Evolutionary conservation across 495 filamentous ascomycete genomes (phyloP).

Genomic region (Penicillium odoratum): DNA sequence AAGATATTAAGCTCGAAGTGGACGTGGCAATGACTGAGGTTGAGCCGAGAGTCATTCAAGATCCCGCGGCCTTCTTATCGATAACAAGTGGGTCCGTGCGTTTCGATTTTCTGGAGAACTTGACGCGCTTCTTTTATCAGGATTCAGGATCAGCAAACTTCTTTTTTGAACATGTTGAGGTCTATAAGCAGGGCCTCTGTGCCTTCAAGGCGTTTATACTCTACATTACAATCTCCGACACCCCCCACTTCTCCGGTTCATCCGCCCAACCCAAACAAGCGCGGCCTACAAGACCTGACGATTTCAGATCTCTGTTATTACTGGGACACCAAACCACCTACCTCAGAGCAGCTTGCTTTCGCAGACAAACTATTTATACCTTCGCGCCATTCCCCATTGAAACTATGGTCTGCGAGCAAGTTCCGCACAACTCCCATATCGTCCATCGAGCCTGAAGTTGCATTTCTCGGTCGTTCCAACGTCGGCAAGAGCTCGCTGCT

Average conservation of each 20-base stretch:
- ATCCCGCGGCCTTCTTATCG: conserved; percentile 16
- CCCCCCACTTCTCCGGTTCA: conserved; percentile 7
- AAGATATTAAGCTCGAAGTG: background rate
- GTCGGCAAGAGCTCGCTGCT: conserved; percentile 89
- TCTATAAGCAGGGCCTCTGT: conserved; percentile 8
- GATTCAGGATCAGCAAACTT: background rate
- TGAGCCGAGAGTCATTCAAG: background rate
- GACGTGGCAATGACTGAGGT: background rate
- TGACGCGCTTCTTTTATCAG: conserved; percentile 2
- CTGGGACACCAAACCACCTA: conserved; percentile 60
- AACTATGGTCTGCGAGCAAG: conserved; percentile 68
- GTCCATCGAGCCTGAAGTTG: conserved; percentile 55
- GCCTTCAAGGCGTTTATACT: conserved; percentile 10
- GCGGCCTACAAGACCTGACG: conserved; percentile 35
- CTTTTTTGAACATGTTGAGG: conserved; percentile 5
- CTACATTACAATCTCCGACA: conserved; percentile 2
- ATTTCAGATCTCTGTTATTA: conserved; percentile 49
- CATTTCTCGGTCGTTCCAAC: conserved; percentile 81
- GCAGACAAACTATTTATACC: conserved; percentile 62
- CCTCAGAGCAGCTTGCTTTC: conserved; percentile 49
- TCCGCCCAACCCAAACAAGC: conserved; percentile 26
- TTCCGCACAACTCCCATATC: conserved; percentile 63
- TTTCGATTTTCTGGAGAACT: conserved; percentile 20
- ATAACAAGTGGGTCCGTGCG: conserved; percentile 20
- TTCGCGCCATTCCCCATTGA: conserved; percentile 54